Base-by-base conservation (phyloP, 2,329 filamentous ascomycete genomes). In the Grosmannia serpens region DNA sequence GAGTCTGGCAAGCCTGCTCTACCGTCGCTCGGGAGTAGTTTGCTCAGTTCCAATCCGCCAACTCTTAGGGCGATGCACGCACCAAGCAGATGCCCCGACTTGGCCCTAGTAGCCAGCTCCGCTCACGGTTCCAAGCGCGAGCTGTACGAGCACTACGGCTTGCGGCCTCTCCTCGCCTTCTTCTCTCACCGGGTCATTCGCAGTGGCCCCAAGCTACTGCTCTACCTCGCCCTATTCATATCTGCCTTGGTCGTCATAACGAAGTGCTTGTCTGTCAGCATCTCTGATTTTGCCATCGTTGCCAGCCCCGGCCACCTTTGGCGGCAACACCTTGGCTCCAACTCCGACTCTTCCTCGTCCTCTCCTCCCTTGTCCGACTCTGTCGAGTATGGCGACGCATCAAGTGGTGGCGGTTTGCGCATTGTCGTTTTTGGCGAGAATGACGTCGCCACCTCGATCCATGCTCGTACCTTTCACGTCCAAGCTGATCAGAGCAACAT, bases 381-480 rank as follows among this genome's bases (percentile, higher is more conserved):
- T 56, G 56, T 51, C 59, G 58, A 62, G 7, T 61, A 53, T 1
- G 52, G 60, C 41, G 62, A 62, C 8, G 60, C 44, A 1, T 59
- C 59, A 26, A 58, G 55, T 22, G 59, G 59, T 1, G 70, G 70
- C 8, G 70, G 74, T 2, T 59, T 81, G 60, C 73, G 78, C 57
- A 70, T 81, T 9, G 77, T 81, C 10, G 75, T 78, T 7, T 81
- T 81, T 64, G 78, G 78, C 5, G 77, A 79, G 59, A 68, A 77
- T n/a, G 72, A 75, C 58, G 64, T 74, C 49, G 74, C 74, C 15
- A 76, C 75, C 15, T 59, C 60, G 3, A 41, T 17, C 20, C 31
- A 53, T 24, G 29, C 47, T 15, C 27, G 47, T 41, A n/a, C 49
- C 2, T 69, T 73, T 10, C 62, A 64, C 49, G 24, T 49, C 17